Conservation (phyloP, 306 rosid genomes). For the Dryas alaskensis region DNA sequence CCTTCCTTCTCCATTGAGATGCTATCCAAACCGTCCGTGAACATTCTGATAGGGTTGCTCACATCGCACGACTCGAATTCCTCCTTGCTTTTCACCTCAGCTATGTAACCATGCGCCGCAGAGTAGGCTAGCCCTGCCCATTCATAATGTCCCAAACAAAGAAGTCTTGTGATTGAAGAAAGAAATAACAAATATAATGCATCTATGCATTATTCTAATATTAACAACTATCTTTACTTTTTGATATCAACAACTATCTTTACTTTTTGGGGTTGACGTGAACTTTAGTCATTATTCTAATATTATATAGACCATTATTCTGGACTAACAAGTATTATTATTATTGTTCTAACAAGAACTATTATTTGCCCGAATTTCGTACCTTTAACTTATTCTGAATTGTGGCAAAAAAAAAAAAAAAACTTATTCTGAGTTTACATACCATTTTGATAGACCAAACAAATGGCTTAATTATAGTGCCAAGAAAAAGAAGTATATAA, state of each 20-base stretch:
- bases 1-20: constrained; percentile 63
- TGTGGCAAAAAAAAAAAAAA: too few relatives aligned
- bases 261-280: too few relatives aligned
- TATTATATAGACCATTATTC: too few relatives aligned
- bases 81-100: constrained; percentile 53
- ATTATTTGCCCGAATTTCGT: too few relatives aligned
- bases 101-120: constrained; percentile 43
- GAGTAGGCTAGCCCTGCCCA: constrained; percentile 80
- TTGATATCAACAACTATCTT: too few relatives aligned
- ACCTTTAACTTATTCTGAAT: too few relatives aligned
- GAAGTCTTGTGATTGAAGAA: not conserved
- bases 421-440: too few relatives aligned
- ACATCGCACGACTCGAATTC: constrained; percentile 74
- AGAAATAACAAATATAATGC: not conserved
- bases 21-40: constrained; percentile 63
- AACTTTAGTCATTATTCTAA: too few relatives aligned
- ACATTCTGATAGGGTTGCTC: constrained; percentile 59
- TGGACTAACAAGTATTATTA: too few relatives aligned
- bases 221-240: too few relatives aligned
- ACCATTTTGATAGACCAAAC: not conserved
- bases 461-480: not conserved
- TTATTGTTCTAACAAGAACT: too few relatives aligned
- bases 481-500: not conserved
- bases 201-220: too few relatives aligned
- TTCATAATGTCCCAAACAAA: not conserved